Evolutionary conservation across 129 eudicot species (phyloP), one percentile per base, ranked within the genome.

Genomic region (Helianthus annuus): DNA sequence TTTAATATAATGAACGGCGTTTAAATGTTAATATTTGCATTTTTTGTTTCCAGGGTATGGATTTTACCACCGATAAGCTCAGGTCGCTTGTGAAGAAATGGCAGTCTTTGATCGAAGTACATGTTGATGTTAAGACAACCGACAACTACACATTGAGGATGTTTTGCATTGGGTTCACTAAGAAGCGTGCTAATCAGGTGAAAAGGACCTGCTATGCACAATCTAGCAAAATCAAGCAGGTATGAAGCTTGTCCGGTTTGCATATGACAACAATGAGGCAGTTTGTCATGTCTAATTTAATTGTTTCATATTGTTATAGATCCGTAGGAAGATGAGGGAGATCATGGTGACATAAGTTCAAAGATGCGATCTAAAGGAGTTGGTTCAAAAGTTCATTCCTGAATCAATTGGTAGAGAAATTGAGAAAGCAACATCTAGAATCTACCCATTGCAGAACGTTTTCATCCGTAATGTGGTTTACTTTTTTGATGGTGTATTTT

Each of bases 51-150:
- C 14, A 86, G 89, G 96, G 96, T 0, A 89, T 89, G 96, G 80
- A 86, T 61, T 89, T 89, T 64, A 89, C 96, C 45, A 83, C 89
- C 2, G 85, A 85, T 48, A 88, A 85, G 80, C 32, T 86, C 71
- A 89, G 96, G 79, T 89, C 96, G 3, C 76, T 71, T 57, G 76
- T 89, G 16, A 78, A 82, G 71, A 86, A 89, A 53, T 85, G 96
- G 91, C 91, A 89, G 62, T 75, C 96, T 38, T 42, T 89, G 69
- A 89, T 89, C 12, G 89, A 83, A 61, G 91, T 91, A 61, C 96
- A 88, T 83, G 91, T 88, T 29, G 91, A 88, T 85, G 91, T 88
- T 1, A 89, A 89, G 76, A 89, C 96, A 14, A 89, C 96, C 0
- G 89, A 89, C 17, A 77, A 34, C 71, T 89, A 19, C 79, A 85